Percentiles rank a stretch among this genome's conserved stretches.
These are phyloP conservation scores for Termitomyces heimii DNA, from an alignment of 768 basidiomycete species.

Conservation along the genomic window DNA sequence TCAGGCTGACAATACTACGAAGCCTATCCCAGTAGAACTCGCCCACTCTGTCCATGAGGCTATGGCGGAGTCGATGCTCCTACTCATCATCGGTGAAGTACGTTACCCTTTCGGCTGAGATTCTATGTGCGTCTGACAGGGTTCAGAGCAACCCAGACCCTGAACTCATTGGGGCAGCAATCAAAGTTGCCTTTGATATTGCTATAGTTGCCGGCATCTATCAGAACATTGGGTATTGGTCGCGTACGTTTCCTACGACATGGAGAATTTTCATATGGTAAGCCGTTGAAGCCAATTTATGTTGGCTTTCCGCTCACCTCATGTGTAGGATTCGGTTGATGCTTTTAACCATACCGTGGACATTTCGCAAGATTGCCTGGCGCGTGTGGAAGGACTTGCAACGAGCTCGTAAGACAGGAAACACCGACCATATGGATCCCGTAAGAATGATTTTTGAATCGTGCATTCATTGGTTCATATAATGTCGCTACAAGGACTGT, in stretches of 20 bases:
- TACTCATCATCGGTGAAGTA: slow-evolving; percentile 8
- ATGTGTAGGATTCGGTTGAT: slow-evolving; percentile 1
- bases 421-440: slow-evolving; percentile 6
- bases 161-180: slow-evolving; percentile 1
- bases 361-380: slow-evolving; percentile 1
- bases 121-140: background rate
- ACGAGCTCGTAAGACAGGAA: background rate
- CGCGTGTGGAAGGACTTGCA: slow-evolving; percentile 5
- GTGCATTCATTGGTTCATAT: too few relatives aligned
- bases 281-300: background rate
- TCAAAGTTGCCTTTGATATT: slow-evolving; percentile 2
- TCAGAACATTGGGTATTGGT: slow-evolving; percentile 8
- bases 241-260: slow-evolving; percentile 4
- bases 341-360: slow-evolving; percentile 7
- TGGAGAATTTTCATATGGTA: slow-evolving; percentile 7
- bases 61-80: too few relatives aligned
- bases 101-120: background rate
- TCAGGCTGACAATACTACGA: too few relatives aligned
- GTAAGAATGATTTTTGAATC: background rate
- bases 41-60: too few relatives aligned
- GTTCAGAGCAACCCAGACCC: slow-evolving; percentile 1
- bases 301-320: background rate
- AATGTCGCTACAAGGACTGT: slow-evolving; percentile 9
- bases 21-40: too few relatives aligned
- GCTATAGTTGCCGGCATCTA: slow-evolving; percentile 7